A percentile compares a stretch with the other conserved stretches of the same genome.
Evolutionary conservation across 257 asterid species (phyloP).

Genomic region (Solanum sitiens): DNA sequence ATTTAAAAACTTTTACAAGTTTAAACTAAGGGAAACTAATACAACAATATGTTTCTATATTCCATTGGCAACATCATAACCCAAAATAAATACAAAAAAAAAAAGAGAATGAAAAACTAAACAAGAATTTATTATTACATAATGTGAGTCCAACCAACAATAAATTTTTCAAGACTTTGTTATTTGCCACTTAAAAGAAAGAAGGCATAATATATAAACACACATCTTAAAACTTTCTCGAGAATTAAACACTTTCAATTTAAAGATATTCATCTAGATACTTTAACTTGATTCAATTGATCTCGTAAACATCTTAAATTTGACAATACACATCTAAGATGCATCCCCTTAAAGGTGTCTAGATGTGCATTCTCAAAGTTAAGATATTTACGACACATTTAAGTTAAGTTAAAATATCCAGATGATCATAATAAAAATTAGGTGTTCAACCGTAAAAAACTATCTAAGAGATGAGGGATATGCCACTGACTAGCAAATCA

Average conservation of each 20-base stretch:
- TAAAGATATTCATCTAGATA: neutral
- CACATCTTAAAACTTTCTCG: neutral
- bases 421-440: neutral
- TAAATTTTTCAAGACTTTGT: neutral
- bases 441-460: neutral
- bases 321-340: neutral
- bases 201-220: neutral
- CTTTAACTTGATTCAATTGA: neutral
- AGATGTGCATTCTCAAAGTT: neutral
- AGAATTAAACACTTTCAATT: neutral
- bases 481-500: conserved; percentile 62
- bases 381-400: neutral
- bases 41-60: neutral
- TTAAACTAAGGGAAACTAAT: neutral
- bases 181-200: neutral
- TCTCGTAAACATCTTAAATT: too few relatives aligned
- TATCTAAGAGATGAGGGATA: conserved; percentile 40
- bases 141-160: neutral
- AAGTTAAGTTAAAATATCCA: neutral
- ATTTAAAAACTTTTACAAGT: neutral
- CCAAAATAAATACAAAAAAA: neutral
- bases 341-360: neutral
- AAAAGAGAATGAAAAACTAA: neutral
- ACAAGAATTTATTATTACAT: neutral
- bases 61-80: neutral